Conservation (phyloP, 2,329 filamentous ascomycete species). For the Myriosclerotinia duriaeana region DNA sequence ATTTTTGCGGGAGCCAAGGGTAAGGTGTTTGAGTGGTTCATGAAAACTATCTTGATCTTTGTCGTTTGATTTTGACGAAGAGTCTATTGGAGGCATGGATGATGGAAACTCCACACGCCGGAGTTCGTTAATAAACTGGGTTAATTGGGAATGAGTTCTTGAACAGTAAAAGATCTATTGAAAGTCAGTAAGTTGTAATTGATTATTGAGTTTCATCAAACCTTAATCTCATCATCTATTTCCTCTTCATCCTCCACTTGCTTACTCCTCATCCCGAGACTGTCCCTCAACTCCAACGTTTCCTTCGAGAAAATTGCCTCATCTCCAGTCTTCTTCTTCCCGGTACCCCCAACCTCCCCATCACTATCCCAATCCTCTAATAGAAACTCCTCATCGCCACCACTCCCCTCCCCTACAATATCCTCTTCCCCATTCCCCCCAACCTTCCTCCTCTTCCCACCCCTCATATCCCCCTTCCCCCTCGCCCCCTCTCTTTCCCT, state of each 20-base stretch:
- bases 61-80: conserved; percentile 33
- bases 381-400: conserved; percentile 55
- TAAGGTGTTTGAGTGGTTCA: conserved; percentile 65
- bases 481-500: conserved; percentile 50
- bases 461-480: conserved; percentile 44
- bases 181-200: conserved; percentile 22
- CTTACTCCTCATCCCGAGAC: conserved; percentile 45
- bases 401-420: conserved; percentile 37
- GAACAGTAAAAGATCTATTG: conserved; percentile 66
- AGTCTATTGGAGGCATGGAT: conserved; percentile 48
- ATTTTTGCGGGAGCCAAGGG: conserved; percentile 68
- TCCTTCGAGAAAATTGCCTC: conserved; percentile 55
- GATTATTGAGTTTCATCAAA: conserved; percentile 23
- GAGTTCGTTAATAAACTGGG: conserved; percentile 68
- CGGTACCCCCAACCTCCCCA: conserved; percentile 45
- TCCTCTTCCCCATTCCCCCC: conserved; percentile 27
- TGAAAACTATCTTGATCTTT: conserved; percentile 34
- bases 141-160: conserved; percentile 70
- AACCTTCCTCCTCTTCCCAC: conserved; percentile 48
- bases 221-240: conserved; percentile 57
- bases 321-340: conserved; percentile 37
- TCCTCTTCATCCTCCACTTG: conserved; percentile 48
- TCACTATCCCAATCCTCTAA: conserved; percentile 71
- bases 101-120: conserved; percentile 62
- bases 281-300: conserved; percentile 63